Percentiles rank a stretch among this genome's conserved stretches.
Conservation (phyloP, 2,329 filamentous ascomycete species). For the Apiospora sp. region DNA sequence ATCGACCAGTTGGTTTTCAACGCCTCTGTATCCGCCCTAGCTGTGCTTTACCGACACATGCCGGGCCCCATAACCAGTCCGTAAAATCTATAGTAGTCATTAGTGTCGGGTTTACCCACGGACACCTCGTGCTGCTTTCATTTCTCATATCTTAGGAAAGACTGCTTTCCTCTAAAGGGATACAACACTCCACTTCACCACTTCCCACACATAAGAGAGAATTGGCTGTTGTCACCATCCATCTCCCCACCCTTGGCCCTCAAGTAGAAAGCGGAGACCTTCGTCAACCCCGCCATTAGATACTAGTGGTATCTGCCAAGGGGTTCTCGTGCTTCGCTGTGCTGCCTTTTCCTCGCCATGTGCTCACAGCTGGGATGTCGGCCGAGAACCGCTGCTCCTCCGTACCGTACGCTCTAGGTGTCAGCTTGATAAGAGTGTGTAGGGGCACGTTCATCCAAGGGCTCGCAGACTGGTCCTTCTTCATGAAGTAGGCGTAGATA, state of each 20-base stretch:
- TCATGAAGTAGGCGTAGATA: conserved; percentile 99
- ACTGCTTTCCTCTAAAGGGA: conserved; percentile 15
- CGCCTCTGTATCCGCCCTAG: conserved; percentile 9
- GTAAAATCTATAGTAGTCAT: conserved; percentile 20
- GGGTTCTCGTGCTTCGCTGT: conserved; percentile 84
- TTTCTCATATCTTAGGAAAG: conserved; percentile 14
- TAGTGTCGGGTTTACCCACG: conserved; percentile 7
- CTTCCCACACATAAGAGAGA: background rate
- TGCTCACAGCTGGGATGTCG: conserved; percentile 94
- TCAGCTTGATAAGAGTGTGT: conserved; percentile 95
- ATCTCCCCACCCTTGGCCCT: background rate
- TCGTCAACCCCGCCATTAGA: conserved; percentile 2
- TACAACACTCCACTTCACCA: background rate
- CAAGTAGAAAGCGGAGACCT: background rate
- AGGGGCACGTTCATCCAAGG: conserved; percentile 99
- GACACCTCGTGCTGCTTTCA: conserved; percentile 20
- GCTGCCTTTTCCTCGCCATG: conserved; percentile 93
- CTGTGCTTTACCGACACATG: conserved; percentile 9
- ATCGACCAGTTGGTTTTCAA: conserved; percentile 3
- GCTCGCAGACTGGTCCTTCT: conserved; percentile 88
- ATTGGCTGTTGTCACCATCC: conserved; percentile 8
- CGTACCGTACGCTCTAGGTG: conserved; percentile 91
- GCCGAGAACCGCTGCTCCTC: conserved; percentile 88
- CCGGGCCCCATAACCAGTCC: conserved; percentile 12
- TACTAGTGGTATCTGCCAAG: conserved; percentile 37